Evolutionary conservation across 345 rosid genomes (phyloP), one percentile per base, ranked within the genome.

Genomic region (Acer saccharum): DNA sequence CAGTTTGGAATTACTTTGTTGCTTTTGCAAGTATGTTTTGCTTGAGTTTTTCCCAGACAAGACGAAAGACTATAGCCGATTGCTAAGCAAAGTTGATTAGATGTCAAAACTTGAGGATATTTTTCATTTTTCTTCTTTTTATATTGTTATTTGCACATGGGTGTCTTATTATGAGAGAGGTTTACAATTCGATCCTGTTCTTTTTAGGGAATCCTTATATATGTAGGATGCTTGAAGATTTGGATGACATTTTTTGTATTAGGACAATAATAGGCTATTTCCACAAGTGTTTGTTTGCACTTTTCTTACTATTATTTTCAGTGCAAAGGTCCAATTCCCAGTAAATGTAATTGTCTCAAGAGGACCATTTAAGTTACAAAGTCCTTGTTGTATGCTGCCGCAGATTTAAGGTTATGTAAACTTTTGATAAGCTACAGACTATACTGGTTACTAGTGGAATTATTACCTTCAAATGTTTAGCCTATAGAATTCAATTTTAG

Each of bases 261-360:
- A 10, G 18, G 17, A 0, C 46, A 55, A 17, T 57, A 68, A 43
- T 43, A 46, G 50, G 29, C 32, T 21, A 41, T 14, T 21, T 21
- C 60, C n/a, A 25, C 10, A 12, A 21, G 35, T 46, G 39, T 23
- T 6, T 69, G 70, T 39, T 66, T 66, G 50, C 50, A 39, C 7
- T 66, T 66, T 66, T 21, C 70, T 39, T 20, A 5, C 70, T 39
- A 18, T 18, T 18, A 66, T 66, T 66, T 66, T 66, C 61, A 23
- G 18, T 9, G 7, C 21, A 16, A 50, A 25, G 14, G 39, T 11
- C n/a, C 58, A 54, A 54, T 14, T 50, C 18, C n/a, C n/a, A 1
- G 58, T 54, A 14, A n/a, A 54, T 54, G 58, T 54, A 16, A 11
- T 54, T 54, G 18, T 14, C n/a, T 52, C n/a, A 54, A 1, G 7